These are phyloP conservation scores for Stemphylium beticola DNA, from an alignment of 2,329 filamentous ascomycete species.

Conservation along the genomic window DNA sequence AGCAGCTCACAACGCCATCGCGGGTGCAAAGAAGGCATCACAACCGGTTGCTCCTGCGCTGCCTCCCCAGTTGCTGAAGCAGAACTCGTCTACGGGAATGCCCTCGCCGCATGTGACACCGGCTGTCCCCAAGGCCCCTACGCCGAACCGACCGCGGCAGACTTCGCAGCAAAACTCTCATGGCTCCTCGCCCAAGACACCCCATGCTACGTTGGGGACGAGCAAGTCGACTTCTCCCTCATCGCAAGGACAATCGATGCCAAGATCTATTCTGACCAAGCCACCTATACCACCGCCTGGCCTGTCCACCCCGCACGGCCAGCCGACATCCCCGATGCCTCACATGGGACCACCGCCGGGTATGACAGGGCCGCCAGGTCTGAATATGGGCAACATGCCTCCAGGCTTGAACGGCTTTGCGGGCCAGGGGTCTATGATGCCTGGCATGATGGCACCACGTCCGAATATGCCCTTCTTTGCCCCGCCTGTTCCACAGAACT, in stretches of 20 bases:
- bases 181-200: constrained; percentile 71
- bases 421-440: constrained; percentile 61
- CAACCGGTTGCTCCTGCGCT: constrained; percentile 56
- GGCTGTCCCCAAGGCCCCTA: constrained; percentile 79
- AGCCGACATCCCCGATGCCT: constrained; percentile 67
- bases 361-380: constrained; percentile 62
- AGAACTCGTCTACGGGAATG: constrained; percentile 58
- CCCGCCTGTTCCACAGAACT: constrained; percentile 59
- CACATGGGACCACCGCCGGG: constrained; percentile 65
- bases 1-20: constrained; percentile 34
- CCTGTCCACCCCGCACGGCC: constrained; percentile 60
- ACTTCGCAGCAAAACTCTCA: constrained; percentile 79
- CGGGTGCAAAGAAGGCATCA: constrained; percentile 44
- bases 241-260: constrained; percentile 69
- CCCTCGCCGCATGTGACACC: constrained; percentile 87
- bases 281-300: constrained; percentile 55
- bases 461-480: constrained; percentile 63
- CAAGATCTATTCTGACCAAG: constrained; percentile 69
- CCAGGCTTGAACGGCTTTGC: constrained; percentile 58
- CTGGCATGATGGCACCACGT: constrained; percentile 61
- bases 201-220: constrained; percentile 58
- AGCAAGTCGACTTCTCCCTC: constrained; percentile 65
- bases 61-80: constrained; percentile 61
- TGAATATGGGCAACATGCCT: constrained; percentile 53
- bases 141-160: constrained; percentile 77